Percentiles rank a stretch among this genome's conserved stretches.
These are phyloP conservation scores for Aechmea fasciata DNA, from an alignment of 176 grass and related monocot genomes.

Conservation along the genomic window DNA sequence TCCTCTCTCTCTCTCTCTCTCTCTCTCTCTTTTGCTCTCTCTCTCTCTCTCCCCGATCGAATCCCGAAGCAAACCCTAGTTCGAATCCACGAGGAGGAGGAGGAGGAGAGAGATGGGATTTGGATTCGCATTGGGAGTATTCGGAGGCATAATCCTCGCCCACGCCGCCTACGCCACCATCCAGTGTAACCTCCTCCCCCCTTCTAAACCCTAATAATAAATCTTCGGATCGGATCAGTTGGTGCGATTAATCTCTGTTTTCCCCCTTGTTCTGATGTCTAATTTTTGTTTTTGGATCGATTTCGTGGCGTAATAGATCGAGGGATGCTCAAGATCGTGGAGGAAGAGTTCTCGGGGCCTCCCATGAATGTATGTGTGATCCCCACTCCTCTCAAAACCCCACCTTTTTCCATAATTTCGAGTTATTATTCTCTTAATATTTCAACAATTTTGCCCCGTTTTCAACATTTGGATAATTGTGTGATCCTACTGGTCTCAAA, in stretches of 20 bases:
- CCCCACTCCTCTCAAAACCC: neutral
- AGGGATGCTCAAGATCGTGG: constrained; percentile 77
- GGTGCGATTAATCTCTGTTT: too few species aligned
- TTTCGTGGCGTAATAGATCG: constrained; percentile 40
- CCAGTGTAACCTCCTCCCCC: constrained; percentile 38
- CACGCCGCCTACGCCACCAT: constrained; percentile 85
- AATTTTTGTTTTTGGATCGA: neutral
- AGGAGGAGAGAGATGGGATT: constrained; percentile 40
- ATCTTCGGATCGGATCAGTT: neutral
- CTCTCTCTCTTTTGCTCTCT: too few species aligned
- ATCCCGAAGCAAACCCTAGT: neutral
- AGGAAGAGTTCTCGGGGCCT: constrained; percentile 67
- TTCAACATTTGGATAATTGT: neutral
- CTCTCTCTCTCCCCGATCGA: neutral
- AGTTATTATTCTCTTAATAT: neutral
- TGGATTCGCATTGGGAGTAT: constrained; percentile 59
- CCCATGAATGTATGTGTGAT: constrained; percentile 47
- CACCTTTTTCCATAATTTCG: neutral
- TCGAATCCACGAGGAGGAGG: neutral
- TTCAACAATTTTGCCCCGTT: neutral
- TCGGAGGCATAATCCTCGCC: constrained; percentile 74
- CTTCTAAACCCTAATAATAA: neutral
- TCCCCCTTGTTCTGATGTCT: neutral
- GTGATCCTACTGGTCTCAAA: neutral
- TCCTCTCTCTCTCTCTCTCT: too few species aligned